phyloP scores from a whole-genome alignment of 345 rosid genomes.

The Lenwebbia sp. region DNA sequence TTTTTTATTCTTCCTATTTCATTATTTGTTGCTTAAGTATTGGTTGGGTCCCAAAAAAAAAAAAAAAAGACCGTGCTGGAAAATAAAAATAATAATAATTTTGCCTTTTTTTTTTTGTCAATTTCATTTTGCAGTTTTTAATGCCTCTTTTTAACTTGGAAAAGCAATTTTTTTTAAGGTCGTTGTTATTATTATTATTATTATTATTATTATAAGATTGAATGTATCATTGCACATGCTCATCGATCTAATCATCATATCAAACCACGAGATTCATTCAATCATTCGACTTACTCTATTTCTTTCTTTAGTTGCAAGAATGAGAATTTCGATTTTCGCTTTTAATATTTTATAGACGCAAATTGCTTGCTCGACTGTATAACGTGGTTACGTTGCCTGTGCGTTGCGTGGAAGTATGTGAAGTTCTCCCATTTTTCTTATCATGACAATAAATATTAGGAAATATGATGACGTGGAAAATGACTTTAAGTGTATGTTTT shows the following conservation, averaged over 20 bases:
- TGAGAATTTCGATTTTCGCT: background rate
- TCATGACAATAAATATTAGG: background rate
- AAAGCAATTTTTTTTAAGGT: background rate
- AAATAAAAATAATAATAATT: background rate
- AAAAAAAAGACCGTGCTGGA: background rate
- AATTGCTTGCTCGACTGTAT: background rate
- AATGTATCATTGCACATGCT: background rate
- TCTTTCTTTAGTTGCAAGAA: background rate
- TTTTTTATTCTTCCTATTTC: background rate
- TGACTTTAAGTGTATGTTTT: background rate
- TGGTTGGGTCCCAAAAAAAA: background rate
- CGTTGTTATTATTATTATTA: rapidly evolving
- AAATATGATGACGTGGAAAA: background rate
- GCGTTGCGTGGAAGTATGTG: background rate
- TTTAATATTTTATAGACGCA: background rate
- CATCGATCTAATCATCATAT: background rate
- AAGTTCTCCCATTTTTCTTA: background rate
- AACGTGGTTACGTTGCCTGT: background rate
- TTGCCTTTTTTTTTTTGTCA: background rate
- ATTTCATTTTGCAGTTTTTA: background rate
- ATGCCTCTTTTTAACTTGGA: background rate
- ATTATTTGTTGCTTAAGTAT: background rate
- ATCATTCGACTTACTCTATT: background rate
- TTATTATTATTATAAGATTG: background rate
- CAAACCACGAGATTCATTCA: background rate